Evolutionary conservation across 2,329 filamentous ascomycete species (phyloP).

Genomic region (Orbilia ellipsospora): DNA sequence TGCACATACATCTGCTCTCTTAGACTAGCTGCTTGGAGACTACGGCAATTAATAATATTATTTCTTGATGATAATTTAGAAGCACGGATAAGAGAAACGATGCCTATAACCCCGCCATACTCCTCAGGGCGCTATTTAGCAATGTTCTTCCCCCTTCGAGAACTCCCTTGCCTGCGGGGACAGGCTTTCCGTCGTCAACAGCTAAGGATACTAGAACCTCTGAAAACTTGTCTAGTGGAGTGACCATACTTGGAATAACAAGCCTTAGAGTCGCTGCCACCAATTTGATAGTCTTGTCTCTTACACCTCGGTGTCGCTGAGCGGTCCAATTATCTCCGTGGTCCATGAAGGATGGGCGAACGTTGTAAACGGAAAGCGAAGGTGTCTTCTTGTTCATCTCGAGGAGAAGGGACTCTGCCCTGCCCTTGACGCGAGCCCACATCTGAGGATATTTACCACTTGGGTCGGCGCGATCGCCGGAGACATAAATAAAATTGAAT

Average conservation of each 20-base stretch:
- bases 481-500: constrained; percentile 78
- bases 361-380: constrained; percentile 68
- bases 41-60: too few relatives aligned
- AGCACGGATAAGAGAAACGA: not conserved
- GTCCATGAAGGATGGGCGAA: constrained; percentile 73
- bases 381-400: constrained; percentile 65
- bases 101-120: constrained; percentile 5
- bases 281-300: constrained; percentile 61
- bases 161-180: constrained; percentile 62
- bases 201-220: constrained; percentile 66
- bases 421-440: constrained; percentile 75
- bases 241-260: constrained; percentile 61
- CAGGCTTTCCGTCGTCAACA: constrained; percentile 64
- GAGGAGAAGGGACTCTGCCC: constrained; percentile 71
- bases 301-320: constrained; percentile 22
- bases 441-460: constrained; percentile 66
- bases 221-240: constrained; percentile 66
- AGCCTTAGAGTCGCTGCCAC: constrained; percentile 59
- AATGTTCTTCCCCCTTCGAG: constrained; percentile 57
- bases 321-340: constrained; percentile 58
- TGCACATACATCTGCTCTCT: too few relatives aligned
- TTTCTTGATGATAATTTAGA: too few relatives aligned
- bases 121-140: constrained; percentile 13
- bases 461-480: constrained; percentile 66
- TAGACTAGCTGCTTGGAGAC: too few relatives aligned